Evolutionary conservation across 2,329 filamentous ascomycete species (phyloP).

Genomic region (Metarhizium album): DNA sequence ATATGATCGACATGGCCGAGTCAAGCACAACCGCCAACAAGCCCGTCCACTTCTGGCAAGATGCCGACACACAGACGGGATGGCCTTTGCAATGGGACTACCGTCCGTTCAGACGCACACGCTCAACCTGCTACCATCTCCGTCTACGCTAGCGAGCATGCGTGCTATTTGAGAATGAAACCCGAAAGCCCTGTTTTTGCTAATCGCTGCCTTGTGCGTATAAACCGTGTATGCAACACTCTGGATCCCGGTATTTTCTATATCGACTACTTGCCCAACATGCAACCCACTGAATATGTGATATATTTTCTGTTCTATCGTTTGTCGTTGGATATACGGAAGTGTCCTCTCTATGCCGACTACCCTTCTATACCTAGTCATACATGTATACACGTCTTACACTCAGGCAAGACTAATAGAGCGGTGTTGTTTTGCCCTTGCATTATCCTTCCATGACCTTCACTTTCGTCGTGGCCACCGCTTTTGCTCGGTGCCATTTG

Average conservation of each 20-base stretch:
- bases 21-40: background rate
- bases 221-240: no score
- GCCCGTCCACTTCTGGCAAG: conserved; percentile 37
- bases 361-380: conserved; percentile 12
- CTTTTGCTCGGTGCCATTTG: background rate
- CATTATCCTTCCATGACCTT: conserved; percentile 11
- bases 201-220: no score
- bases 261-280: no score
- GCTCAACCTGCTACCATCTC: no score
- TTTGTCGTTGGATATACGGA: conserved; percentile 4
- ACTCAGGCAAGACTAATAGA: conserved; percentile 17
- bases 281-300: background rate
- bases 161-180: no score
- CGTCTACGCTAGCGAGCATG: no score
- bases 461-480: background rate
- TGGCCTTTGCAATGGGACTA: conserved; percentile 55
- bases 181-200: no score
- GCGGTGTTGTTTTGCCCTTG: conserved; percentile 20
- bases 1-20: no score
- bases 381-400: conserved; percentile 18
- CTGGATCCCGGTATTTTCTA: no score
- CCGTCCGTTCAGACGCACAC: conserved; percentile 40
- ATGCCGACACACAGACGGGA: conserved; percentile 34
- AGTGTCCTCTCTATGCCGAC: conserved; percentile 12
- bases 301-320: background rate